Conservation (phyloP, 2,329 filamentous ascomycete genomes). For the Aspergillus quadricinctus region DNA sequence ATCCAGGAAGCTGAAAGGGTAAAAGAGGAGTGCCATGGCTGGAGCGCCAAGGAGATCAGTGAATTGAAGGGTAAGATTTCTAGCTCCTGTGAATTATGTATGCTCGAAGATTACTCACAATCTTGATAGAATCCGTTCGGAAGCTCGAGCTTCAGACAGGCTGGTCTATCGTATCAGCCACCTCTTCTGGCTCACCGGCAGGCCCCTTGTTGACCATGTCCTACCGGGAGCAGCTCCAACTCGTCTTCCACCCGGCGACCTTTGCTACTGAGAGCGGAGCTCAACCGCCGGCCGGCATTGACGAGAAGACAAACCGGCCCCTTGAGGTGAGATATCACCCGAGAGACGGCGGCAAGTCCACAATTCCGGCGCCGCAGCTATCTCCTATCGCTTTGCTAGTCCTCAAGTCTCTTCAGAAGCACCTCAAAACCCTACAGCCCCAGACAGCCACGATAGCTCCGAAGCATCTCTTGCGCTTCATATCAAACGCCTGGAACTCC, state of each 20-base stretch:
- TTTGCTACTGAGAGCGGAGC: slow-evolving; percentile 25
- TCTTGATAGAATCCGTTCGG: slow-evolving; percentile 33
- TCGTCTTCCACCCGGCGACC: slow-evolving; percentile 40
- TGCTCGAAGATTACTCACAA: slow-evolving; percentile 5
- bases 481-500: slow-evolving; percentile 42
- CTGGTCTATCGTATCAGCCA: slow-evolving; percentile 42
- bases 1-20: slow-evolving; percentile 79
- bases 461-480: slow-evolving; percentile 37
- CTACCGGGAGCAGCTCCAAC: slow-evolving; percentile 39
- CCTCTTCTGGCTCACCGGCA: slow-evolving; percentile 20
- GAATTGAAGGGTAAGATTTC: slow-evolving; percentile 64
- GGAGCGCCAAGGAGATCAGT: slow-evolving; percentile 77
- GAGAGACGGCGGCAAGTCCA: slow-evolving; percentile 12
- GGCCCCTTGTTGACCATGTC: slow-evolving; percentile 38
- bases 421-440: slow-evolving; percentile 33
- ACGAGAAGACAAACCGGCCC: slow-evolving; percentile 21
- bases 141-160: slow-evolving; percentile 39
- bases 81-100: not conserved
- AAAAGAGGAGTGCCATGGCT: slow-evolving; percentile 83
- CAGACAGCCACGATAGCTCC: slow-evolving; percentile 25
- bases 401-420: slow-evolving; percentile 38
- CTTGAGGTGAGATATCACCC: slow-evolving; percentile 34
- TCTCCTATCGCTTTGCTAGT: slow-evolving; percentile 39
- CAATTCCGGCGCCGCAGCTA: slow-evolving; percentile 12
- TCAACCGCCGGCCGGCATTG: slow-evolving; percentile 16